Evolutionary conservation across 148 eudicot genomes (phyloP).

Genomic region (Cornus florida): DNA sequence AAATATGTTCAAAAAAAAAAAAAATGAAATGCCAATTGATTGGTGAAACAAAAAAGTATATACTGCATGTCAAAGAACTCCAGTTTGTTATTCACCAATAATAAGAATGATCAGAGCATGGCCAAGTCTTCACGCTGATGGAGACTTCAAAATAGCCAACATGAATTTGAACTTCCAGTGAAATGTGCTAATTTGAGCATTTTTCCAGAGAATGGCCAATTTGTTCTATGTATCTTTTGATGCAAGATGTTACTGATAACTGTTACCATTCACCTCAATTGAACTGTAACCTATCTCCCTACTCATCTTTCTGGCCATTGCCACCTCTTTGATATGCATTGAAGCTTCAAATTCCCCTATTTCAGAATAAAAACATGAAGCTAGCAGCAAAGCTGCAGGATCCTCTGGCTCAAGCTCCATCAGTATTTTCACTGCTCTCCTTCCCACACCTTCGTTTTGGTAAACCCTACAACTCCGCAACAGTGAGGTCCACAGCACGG

Average conservation of each 20-base stretch:
- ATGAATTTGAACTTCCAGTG: background rate
- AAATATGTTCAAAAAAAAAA: too few species aligned
- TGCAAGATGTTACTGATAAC: background rate
- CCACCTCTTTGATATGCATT: slow-evolving; percentile 46
- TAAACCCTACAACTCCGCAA: slow-evolving; percentile 71
- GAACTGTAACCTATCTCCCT: slow-evolving; percentile 59
- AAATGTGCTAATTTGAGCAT: background rate
- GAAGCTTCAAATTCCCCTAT: slow-evolving; percentile 60
- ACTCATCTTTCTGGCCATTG: slow-evolving; percentile 42
- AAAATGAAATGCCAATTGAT: too few species aligned
- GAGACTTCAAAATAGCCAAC: background rate
- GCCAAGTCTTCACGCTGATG: background rate
- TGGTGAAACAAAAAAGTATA: too few species aligned
- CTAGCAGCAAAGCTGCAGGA: slow-evolving; percentile 52
- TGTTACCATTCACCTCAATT: slow-evolving; percentile 38
- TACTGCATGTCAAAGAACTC: too few species aligned
- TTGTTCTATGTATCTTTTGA: background rate
- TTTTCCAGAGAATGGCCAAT: background rate
- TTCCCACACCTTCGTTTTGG: slow-evolving; percentile 55
- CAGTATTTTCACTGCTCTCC: slow-evolving; percentile 45
- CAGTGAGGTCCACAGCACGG: slow-evolving; percentile 71
- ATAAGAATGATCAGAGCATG: too few species aligned
- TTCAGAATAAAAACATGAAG: slow-evolving; percentile 59
- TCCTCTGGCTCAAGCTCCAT: slow-evolving; percentile 60
- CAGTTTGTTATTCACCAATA: too few species aligned